Conservation (phyloP, 2,329 filamentous ascomycete genomes). For the Ophiostoma novo-ulmi region DNA sequence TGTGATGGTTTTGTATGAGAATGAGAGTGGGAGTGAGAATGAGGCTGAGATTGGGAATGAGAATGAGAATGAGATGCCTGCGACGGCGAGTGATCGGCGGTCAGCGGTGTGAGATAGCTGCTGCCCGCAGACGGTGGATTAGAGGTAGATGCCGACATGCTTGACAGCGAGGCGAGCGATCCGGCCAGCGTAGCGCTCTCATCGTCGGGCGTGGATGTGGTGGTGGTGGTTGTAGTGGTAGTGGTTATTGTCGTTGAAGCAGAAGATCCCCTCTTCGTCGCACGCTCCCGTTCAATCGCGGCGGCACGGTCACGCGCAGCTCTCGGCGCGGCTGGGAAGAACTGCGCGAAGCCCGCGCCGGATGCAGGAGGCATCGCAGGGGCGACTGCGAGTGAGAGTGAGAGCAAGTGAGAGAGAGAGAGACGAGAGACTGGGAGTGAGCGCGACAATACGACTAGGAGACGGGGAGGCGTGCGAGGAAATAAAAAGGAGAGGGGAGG, state of each 20-base stretch:
- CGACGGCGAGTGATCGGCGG: constrained; percentile 49
- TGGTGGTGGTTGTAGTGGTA: neutral
- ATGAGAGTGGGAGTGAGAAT: neutral
- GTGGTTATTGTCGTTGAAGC: neutral
- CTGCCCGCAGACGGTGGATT: constrained; percentile 30
- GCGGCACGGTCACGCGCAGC: constrained; percentile 49
- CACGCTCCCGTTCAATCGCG: constrained; percentile 57
- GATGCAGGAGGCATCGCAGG: constrained; percentile 73
- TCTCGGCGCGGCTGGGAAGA: constrained; percentile 74
- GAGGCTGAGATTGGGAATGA: neutral
- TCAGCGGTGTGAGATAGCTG: constrained; percentile 48
- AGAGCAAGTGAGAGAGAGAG: neutral
- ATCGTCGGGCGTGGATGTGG: neutral
- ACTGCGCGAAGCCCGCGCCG: constrained; percentile 75
- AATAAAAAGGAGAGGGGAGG: neutral
- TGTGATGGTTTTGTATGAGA: neutral
- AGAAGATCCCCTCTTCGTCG: neutral
- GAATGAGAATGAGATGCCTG: constrained; percentile 25
- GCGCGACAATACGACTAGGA: too few species aligned
- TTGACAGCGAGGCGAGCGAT: constrained; percentile 10
- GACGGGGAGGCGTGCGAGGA: neutral
- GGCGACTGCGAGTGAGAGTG: neutral
- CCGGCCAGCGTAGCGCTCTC: constrained; percentile 15
- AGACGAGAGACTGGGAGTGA: neutral
- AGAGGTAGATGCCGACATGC: constrained; percentile 15